Conservation (phyloP, 257 asterid species). For the Ocimum tenuiflorum region DNA sequence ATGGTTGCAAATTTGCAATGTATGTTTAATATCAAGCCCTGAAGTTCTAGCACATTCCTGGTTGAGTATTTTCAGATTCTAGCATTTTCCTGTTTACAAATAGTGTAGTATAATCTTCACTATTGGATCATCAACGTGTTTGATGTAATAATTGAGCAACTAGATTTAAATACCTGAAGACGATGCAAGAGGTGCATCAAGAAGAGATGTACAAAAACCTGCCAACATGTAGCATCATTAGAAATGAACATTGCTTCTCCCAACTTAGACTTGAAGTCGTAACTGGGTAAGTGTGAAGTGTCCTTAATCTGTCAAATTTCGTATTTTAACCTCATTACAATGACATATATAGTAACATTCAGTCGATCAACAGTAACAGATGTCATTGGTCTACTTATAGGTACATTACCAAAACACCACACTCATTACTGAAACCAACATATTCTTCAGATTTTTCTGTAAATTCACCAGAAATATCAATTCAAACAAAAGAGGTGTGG, state of each 20-base stretch:
- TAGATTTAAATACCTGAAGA: conserved; percentile 69
- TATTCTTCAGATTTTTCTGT: no score
- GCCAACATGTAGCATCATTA: conserved; percentile 29
- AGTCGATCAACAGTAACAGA: no score
- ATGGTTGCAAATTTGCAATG: no score
- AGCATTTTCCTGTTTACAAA: no score
- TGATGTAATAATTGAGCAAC: conserved; percentile 12
- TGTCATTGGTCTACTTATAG: background rate
- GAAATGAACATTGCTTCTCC: conserved; percentile 14
- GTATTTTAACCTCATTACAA: background rate
- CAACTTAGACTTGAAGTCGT: background rate
- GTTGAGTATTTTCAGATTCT: no score
- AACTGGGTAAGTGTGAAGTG: no score
- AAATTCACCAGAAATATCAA: no score
- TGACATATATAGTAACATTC: no score
- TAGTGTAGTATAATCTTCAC: no score
- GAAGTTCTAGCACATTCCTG: no score
- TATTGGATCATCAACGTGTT: background rate
- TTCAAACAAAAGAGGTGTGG: background rate
- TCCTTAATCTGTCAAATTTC: background rate
- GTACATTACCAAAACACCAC: background rate
- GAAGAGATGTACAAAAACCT: conserved; percentile 99
- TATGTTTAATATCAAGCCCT: no score
- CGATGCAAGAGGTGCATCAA: conserved; percentile 98
- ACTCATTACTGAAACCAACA: background rate